Evolutionary conservation across 1,139 yeast species (phyloP).

Genomic region (Hyphopichia pseudoburtonii): DNA sequence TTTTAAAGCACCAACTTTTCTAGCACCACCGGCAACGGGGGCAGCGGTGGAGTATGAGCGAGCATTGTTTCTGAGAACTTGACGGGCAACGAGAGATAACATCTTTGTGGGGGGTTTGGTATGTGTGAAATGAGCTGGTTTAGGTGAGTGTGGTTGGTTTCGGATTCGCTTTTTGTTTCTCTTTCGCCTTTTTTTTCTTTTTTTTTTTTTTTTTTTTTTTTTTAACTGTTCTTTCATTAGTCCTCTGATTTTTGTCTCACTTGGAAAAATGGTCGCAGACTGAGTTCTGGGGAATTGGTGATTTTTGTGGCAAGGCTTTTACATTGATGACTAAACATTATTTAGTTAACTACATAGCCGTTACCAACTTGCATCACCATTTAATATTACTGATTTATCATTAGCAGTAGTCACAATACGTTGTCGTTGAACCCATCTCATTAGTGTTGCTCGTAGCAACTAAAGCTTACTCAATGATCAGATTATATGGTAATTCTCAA

Average conservation of each 20-base stretch:
- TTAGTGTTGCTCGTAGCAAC: no score
- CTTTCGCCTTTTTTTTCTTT: conserved; percentile 3
- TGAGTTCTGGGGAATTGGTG: no score
- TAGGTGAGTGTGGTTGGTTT: background rate
- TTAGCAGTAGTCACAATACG: no score
- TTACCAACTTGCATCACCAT: no score
- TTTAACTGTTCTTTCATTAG: background rate
- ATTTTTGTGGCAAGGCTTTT: no score
- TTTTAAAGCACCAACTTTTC: conserved; percentile 58
- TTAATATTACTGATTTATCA: no score
- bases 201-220: background rate
- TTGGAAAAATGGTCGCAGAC: no score
- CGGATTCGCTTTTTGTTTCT: conserved; percentile 1
- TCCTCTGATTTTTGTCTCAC: background rate
- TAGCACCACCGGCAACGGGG: conserved; percentile 20
- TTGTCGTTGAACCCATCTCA: no score
- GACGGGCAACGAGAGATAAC: conserved; percentile 20
- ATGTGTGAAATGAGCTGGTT: background rate
- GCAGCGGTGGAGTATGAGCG: conserved; percentile 35
- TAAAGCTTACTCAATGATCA: no score
- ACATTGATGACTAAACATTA: no score
- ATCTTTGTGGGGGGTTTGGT: conserved; percentile 5
- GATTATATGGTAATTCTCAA: no score
- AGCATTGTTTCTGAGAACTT: conserved; percentile 17
- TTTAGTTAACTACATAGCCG: no score